Evolutionary conservation across 2,329 filamentous ascomycete species (phyloP), one percentile per base, ranked within the genome.

Genomic region (Zelopaecilomyces penicillatus): DNA sequence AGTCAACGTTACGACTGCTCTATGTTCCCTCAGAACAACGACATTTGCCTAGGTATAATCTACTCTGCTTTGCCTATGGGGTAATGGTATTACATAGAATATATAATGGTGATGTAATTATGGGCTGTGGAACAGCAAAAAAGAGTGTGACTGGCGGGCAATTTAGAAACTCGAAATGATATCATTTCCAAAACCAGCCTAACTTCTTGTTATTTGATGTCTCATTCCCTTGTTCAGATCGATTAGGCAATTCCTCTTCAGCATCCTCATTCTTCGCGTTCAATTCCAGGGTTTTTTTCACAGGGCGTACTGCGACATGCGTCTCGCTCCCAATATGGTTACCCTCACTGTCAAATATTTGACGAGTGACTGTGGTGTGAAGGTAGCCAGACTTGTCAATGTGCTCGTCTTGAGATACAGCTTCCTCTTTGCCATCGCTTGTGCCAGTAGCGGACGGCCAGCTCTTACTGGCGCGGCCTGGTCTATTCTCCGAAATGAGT

Each of bases 181-280:
- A 19, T 59, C 41, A 68, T 49, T 66, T 68, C 66, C 66, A 68
- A 35, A 70, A 67, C 66, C 67, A 70, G 4, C 65, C 60, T 7
- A 56, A 47, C 34, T 60, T 59, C 36, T 60, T 57, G 19, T 56
- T 40, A 29, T 49, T 39, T 31, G 43, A 10, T 19, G 39, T 32
- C 12, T 48, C 29, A 31, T 30, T 27, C 5, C 40, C 40, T n/a
- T 27, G 3, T 8, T 48, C 43, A 5, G 30, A 35, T 30, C 46
- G 40, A 19, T 48, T 43, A 26, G 46, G 42, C n/a, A 46, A 39
- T 34, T 41, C 33, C 5, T 19, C 26, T n/a, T 48, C 43, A 33
- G n/a, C 29, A 12, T 9, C 39, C 29, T 42, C 43, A 36, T 52
- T 54, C 29, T 43, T 26, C 26, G 43, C 37, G 29, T 43, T 29